Evolutionary conservation across 176 grass and related monocot genomes (phyloP), one percentile per base, ranked within the genome.

Genomic region (Tuctoria greenei): DNA sequence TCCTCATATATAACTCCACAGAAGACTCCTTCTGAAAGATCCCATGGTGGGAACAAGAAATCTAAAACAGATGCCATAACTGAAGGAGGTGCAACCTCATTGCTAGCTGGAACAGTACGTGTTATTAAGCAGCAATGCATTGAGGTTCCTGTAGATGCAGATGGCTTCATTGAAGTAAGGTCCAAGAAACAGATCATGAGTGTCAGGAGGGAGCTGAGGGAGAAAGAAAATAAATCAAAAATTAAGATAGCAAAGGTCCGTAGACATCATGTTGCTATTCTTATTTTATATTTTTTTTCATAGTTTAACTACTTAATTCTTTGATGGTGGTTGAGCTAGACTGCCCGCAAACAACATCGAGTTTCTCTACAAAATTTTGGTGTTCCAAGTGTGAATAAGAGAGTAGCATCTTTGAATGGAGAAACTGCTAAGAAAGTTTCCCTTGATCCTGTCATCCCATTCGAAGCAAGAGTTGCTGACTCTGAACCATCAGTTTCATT

Each of bases 151-250:
- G 88, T 83, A 82, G 91, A 98, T 82, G 95, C 89, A 78, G 91
- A 98, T 98, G 95, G 91, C 67, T 98, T 98, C 66, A 98, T 98
- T 68, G 90, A 98, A 86, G 95, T 98, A 78, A 98, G 91, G 76
- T 98, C 95, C 63, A 98, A 95, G 77, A 94, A 87, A 58, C 95
- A 98, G 61, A 95, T 98, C 68, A 75, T 98, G 70, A 98, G 63
- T 92, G 95, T 94, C 52, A 93, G 91, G 40, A 85, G 89, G 84
- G 95, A 95, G 59, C 89, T 86, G 83, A 94, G 89, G 81, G 95
- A 93, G 74, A 98, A 89, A 84, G 95, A 98, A 88, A 94, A 86
- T 81, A 98, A 81, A 86, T 89, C 89, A 36, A 98, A 86, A 75
- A 78, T 89, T 51, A 90, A 85, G 75, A 90, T 86, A 64, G 46